These are phyloP conservation scores for Monilinia fructigena DNA, from an alignment of 2,329 filamentous ascomycete species.

Conservation along the genomic window DNA sequence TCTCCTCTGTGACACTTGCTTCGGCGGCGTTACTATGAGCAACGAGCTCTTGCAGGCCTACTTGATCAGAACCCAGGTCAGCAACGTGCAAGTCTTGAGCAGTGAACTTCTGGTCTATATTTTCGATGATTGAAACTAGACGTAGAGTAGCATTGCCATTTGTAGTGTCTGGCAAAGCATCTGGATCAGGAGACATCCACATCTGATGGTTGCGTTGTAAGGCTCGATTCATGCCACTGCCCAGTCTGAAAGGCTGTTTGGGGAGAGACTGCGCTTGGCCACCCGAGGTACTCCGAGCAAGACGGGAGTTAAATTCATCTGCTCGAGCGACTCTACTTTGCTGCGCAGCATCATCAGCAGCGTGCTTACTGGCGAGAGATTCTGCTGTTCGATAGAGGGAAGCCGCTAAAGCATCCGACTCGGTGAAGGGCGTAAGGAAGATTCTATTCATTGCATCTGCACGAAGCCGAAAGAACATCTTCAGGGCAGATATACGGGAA, in stretches of 20 bases:
- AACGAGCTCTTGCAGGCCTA: background rate
- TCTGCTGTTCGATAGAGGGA: constrained; percentile 65
- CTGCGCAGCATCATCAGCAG: constrained; percentile 43
- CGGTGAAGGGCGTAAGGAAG: constrained; percentile 66
- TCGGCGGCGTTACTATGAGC: background rate
- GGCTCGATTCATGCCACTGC: constrained; percentile 35
- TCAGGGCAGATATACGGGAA: constrained; percentile 72
- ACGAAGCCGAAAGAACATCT: constrained; percentile 76
- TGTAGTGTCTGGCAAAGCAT: constrained; percentile 51
- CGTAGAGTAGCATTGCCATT: constrained; percentile 40
- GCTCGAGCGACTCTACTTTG: constrained; percentile 41
- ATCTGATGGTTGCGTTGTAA: constrained; percentile 49
- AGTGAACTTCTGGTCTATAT: background rate
- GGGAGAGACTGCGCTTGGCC: constrained; percentile 35
- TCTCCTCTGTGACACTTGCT: background rate
- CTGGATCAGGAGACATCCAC: constrained; percentile 58
- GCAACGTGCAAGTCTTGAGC: constrained; percentile 14
- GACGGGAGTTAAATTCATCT: constrained; percentile 41
- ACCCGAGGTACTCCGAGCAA: constrained; percentile 39
- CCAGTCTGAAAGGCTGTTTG: constrained; percentile 42
- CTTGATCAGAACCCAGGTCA: background rate
- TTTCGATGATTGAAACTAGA: constrained; percentile 34
- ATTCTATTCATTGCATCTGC: constrained; percentile 79
- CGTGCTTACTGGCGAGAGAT: constrained; percentile 47
- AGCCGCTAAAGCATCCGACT: constrained; percentile 71